Base-by-base conservation (phyloP, 352 stramenopile species). In the Phytopythium vexans region DNA sequence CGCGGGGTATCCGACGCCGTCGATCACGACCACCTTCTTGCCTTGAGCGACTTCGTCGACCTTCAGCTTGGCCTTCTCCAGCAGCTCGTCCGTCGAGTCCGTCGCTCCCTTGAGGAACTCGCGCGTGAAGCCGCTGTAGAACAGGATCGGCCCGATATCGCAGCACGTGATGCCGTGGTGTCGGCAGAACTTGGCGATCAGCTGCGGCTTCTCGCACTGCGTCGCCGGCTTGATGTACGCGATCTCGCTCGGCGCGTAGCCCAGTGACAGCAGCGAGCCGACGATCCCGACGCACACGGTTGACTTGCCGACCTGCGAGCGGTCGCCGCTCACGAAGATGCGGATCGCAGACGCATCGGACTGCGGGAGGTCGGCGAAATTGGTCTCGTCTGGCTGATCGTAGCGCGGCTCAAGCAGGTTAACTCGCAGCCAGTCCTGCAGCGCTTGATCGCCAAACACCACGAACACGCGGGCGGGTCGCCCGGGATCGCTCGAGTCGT, bases 161-260 rank as follows among this genome's bases (percentile, higher is more conserved):
- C 80, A 78, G 74, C 87, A 92, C 6, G 70, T 53, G 52, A 99
- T 94, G 10, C 89, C 92, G 27, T 92, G 67, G 14, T 79, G 64
- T 15, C 92, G 75, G 64, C 96, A 99, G 70, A 95, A 99, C 40
- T 86, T 81, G 56, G 89, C 74, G 39, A 99, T 86, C 15, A 98
- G 68, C 70, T 99, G 96, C 12, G 85, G 82, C 66, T 87, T 75
- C 70, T 99, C 96, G 63, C 93, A 98, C 75, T 99, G 97, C 15
- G 97, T 99, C 14, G 93, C 95, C 2, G 97, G 96, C 71, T 99
- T 99, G 58, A 99, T 99, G 78, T 99, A 99, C 21, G 82, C 96
- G 36, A 99, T 66, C n/a, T 94, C 83, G 8, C 56, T 52, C 0
- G 92, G 60, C 3, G 50, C 32, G 37, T 82, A 92, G 15, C 82